Evolutionary conservation across 306 rosid genomes (phyloP).

Genomic region (Medicago arabica): DNA sequence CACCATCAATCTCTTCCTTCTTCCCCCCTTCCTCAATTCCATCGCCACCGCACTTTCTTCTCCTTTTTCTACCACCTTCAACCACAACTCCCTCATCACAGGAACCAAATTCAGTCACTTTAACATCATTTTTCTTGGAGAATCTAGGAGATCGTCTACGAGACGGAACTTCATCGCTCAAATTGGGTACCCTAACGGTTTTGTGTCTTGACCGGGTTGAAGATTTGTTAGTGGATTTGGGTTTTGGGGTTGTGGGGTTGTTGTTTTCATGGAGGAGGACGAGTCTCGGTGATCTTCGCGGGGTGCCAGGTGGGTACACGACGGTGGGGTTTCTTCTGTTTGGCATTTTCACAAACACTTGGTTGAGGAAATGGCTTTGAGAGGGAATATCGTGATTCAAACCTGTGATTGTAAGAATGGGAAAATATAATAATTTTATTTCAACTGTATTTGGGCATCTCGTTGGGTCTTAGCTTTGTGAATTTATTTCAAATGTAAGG

Average conservation of each 20-base stretch:
- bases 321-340: slow-evolving; percentile 38
- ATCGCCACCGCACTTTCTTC: slow-evolving; percentile 53
- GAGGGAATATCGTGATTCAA: no score
- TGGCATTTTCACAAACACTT: slow-evolving; percentile 67
- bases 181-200: slow-evolving; percentile 29
- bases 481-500: no score
- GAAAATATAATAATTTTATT: no score
- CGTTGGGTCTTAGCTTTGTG: no score
- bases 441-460: no score
- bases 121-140: slow-evolving; percentile 21
- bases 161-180: slow-evolving; percentile 3
- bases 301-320: slow-evolving; percentile 37
- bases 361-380: slow-evolving; percentile 1
- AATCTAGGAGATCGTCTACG: slow-evolving; percentile 58
- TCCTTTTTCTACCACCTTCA: slow-evolving; percentile 39
- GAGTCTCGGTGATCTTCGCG: slow-evolving; percentile 67
- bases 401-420: no score
- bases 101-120: slow-evolving; percentile 11
- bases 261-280: slow-evolving; percentile 33
- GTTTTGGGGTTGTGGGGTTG: not conserved
- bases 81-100: slow-evolving; percentile 1
- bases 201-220: not conserved
- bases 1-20: slow-evolving; percentile 51
- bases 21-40: slow-evolving; percentile 56
- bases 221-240: slow-evolving; percentile 26